Evolutionary conservation across 257 asterid genomes (phyloP).

Genomic region (Penstemon eatonii): DNA sequence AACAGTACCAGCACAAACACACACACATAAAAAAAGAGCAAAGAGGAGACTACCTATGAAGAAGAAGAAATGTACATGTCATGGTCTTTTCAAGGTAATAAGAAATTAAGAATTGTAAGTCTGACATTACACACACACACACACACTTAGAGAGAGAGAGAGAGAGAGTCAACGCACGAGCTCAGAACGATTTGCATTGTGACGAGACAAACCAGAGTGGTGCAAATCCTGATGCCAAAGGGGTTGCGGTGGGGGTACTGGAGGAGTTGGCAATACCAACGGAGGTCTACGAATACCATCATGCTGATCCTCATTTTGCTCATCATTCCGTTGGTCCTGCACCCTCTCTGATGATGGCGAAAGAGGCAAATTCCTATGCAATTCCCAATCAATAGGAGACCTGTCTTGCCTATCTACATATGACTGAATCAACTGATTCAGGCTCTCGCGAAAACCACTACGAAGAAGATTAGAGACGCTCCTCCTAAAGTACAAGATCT

Average conservation of each 20-base stretch:
- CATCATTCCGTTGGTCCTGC: conserved; percentile 56
- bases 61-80: too few relatives aligned
- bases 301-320: conserved; percentile 58
- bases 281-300: conserved; percentile 64
- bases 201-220: conserved; percentile 86
- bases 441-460: conserved; percentile 93
- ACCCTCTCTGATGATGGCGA: conserved; percentile 68
- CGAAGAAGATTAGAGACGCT: conserved; percentile 92
- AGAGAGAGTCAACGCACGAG: conserved; percentile 47
- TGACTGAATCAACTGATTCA: conserved; percentile 84
- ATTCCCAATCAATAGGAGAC: conserved; percentile 80
- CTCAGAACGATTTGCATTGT: conserved; percentile 77
- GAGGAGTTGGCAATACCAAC: conserved; percentile 72
- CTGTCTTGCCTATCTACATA: conserved; percentile 80
- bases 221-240: conserved; percentile 86
- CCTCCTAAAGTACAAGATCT: conserved; percentile 59
- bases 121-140: not conserved
- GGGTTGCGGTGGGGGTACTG: conserved; percentile 87
- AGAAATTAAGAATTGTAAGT: not conserved
- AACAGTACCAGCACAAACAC: not conserved
- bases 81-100: too few relatives aligned
- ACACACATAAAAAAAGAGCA: not conserved
- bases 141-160: conserved; percentile 1
- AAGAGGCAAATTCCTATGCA: conserved; percentile 70
- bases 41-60: too few relatives aligned